Evolutionary conservation across 768 basidiomycete species (phyloP).

Genomic region (Tulasnella calospora): DNA sequence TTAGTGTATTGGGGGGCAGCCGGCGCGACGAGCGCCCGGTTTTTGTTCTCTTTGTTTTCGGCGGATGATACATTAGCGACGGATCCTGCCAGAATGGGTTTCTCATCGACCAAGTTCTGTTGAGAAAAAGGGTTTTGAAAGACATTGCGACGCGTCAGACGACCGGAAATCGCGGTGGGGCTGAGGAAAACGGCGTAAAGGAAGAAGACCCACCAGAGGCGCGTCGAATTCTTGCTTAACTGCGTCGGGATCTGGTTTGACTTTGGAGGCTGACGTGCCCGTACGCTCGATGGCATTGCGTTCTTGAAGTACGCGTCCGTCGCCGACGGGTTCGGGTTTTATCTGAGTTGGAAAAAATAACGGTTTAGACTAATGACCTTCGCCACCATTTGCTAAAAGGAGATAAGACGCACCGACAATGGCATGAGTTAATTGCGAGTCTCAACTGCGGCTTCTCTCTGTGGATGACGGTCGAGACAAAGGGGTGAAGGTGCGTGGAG

Average conservation of each 20-base stretch:
- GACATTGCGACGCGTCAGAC: not conserved
- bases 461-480: not conserved
- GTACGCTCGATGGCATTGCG: not conserved
- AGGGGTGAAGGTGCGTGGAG: not conserved
- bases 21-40: not conserved
- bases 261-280: not conserved
- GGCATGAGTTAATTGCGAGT: not conserved
- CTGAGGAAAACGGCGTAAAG: not conserved
- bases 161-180: not conserved
- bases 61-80: not conserved
- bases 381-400: conserved; percentile 7
- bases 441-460: not conserved
- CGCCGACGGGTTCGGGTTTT: conserved; percentile 38
- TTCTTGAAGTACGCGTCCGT: conserved; percentile 19
- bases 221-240: not conserved
- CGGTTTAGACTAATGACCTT: not conserved
- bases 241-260: not conserved
- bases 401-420: not conserved
- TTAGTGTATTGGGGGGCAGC: not conserved
- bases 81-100: not conserved
- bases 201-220: not conserved
- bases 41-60: not conserved
- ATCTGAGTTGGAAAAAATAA: conserved; percentile 22
- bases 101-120: not conserved
- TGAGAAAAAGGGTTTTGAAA: not conserved